Conservation (phyloP, 192 early-diverging fungal genomes). For the Linnemannia elongata region DNA sequence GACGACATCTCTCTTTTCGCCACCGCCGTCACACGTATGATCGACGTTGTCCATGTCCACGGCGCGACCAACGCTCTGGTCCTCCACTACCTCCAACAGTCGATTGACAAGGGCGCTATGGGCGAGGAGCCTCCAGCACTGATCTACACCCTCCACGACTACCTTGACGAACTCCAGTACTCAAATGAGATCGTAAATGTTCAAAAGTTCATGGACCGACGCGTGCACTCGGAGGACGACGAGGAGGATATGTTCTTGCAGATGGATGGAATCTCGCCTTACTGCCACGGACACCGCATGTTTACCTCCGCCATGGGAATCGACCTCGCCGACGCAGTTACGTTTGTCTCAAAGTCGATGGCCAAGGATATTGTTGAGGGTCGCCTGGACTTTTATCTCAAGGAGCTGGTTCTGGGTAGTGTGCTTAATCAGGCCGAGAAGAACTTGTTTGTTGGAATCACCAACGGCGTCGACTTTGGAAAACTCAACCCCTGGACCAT, state of each 20-base stretch:
- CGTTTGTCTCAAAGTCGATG: conserved; percentile 68
- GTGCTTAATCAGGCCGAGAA: conserved; percentile 59
- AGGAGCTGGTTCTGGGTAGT: conserved; percentile 67
- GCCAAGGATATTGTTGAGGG: conserved; percentile 70
- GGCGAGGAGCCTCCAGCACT: conserved; percentile 61
- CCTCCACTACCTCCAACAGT: conserved; percentile 59
- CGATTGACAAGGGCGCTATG: conserved; percentile 42
- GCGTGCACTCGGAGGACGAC: conserved; percentile 44
- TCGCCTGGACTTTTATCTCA: conserved; percentile 65
- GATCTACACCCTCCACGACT: conserved; percentile 72
- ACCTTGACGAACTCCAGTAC: conserved; percentile 69
- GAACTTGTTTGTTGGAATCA: conserved; percentile 65
- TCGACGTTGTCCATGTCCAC: conserved; percentile 70
- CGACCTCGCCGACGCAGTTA: conserved; percentile 64
- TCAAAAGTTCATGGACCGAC: conserved; percentile 61
- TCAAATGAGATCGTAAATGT: conserved; percentile 64
- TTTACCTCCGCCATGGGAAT: conserved; percentile 66
- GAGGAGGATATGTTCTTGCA: conserved; percentile 43
- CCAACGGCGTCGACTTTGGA: conserved; percentile 67
- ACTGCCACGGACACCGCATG: conserved; percentile 63
- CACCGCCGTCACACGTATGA: conserved; percentile 28
- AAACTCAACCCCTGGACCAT: conserved; percentile 64
- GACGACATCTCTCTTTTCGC: conserved; percentile 67
- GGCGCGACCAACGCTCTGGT: conserved; percentile 70
- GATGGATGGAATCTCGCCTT: conserved; percentile 49